These are phyloP conservation scores for Penicillium sp. DNA, from an alignment of 2,329 filamentous ascomycete genomes.

Conservation along the genomic window DNA sequence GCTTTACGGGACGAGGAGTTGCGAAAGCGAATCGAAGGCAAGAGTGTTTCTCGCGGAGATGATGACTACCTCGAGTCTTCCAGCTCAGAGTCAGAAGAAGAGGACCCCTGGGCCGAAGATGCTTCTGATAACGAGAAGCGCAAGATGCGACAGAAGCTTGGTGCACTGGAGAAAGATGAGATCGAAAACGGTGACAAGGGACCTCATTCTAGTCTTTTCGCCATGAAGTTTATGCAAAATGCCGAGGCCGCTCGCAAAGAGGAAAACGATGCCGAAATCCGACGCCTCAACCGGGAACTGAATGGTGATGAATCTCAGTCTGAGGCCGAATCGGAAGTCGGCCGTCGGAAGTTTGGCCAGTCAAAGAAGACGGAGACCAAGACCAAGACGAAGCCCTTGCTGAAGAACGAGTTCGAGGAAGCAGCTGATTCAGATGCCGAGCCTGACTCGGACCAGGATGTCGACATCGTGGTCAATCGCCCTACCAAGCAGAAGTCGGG, in stretches of 20 bases:
- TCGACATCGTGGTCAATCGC: slow-evolving; percentile 35
- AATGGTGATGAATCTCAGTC: slow-evolving; percentile 57
- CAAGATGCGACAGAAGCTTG: slow-evolving; percentile 41
- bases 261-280: slow-evolving; percentile 72
- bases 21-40: slow-evolving; percentile 71
- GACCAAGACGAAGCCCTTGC: slow-evolving; percentile 25
- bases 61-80: slow-evolving; percentile 50
- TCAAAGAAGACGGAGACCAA: slow-evolving; percentile 31
- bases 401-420: slow-evolving; percentile 60
- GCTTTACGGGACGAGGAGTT: slow-evolving; percentile 78
- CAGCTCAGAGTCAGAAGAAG: slow-evolving; percentile 58
- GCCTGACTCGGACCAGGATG: slow-evolving; percentile 27
- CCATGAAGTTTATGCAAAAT: slow-evolving; percentile 92
- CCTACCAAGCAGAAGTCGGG: slow-evolving; percentile 19
- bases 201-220: slow-evolving; percentile 64
- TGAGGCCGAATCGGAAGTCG: slow-evolving; percentile 54
- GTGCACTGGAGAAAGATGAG: slow-evolving; percentile 48
- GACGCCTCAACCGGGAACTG: slow-evolving; percentile 66
- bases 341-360: slow-evolving; percentile 52
- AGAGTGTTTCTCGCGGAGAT: slow-evolving; percentile 58
- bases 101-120: slow-evolving; percentile 56
- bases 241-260: slow-evolving; percentile 74
- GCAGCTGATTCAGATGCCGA: slow-evolving; percentile 50
- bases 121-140: slow-evolving; percentile 34
- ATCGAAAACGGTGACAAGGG: slow-evolving; percentile 35